Evolutionary conservation across 1,139 yeast species (phyloP), one percentile per base, ranked within the genome.

Genomic region (Hansenula sp.): DNA sequence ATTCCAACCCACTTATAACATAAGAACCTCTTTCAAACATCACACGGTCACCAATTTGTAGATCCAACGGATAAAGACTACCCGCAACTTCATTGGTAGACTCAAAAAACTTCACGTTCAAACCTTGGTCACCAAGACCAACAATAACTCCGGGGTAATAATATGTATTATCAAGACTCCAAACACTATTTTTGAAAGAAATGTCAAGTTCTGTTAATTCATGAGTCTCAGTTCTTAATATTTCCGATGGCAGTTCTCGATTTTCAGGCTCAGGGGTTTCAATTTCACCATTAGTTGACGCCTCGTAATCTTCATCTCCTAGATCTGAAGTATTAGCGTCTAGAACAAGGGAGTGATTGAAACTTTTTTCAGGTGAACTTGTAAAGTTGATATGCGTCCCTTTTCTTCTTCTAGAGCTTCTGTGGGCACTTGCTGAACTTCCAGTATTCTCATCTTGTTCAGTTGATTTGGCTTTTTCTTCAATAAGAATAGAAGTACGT

Each of bases 1-100:
- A 57, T 35, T 66, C 62, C 33, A 82, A 59, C 2, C 82, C 85
- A 2, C 73, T 66, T 1, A 82, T 77, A 12, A 57, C 52, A 47
- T 67, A 76, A 13, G 58, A 58, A n/a, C 48, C 50, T 9, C 57
- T 60, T 12, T 52, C 53, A 44, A 62, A 52, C 9, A 55, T 58
- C 1, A 74, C 64, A 0, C 41, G 44, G 47, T 74, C 78, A 2
- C 76, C 77, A n/a, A 73, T 54, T 41, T 65, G 53, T 5, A 75
- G 52, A 52, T 70, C 74, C 18, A 72, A 51, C 0, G 70, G 68
- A 21, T 34, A 43, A 11, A 17, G 42, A 46, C 46, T 44, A 10
- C 27, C 29, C 10, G 24, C 28, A 10, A 52, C 50, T 1, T 44
- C 39, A 28, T 47, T 55, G 10, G 44, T 44, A 2, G 51, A 34